phyloP scores from a whole-genome alignment of 495 filamentous ascomycete species.

The Lophiostoma macrostomum region DNA sequence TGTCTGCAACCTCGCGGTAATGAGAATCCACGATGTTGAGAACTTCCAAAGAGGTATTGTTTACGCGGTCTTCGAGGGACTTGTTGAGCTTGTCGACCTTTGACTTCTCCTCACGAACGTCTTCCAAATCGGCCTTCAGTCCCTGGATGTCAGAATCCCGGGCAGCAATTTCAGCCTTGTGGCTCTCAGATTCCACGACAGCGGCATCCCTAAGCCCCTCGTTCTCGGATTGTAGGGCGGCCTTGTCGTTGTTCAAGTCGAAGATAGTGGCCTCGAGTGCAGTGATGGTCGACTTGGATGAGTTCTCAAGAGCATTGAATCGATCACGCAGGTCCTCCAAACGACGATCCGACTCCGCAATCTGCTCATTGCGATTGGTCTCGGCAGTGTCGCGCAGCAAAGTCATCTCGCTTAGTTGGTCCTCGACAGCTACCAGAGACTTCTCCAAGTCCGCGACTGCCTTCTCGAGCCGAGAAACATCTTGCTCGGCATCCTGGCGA shows the following conservation, averaged over 20 bases:
- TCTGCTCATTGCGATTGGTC: constrained; percentile 2
- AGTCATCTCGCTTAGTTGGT: not conserved
- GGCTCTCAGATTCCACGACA: constrained; percentile 15
- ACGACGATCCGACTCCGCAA: constrained; percentile 5
- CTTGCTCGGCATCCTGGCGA: constrained; percentile 9
- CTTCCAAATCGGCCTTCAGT: constrained; percentile 6
- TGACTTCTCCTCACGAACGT: constrained; percentile 1
- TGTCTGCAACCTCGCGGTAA: not conserved
- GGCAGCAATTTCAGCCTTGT: constrained; percentile 9
- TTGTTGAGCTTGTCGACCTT: constrained; percentile 6
- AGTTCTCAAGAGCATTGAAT: constrained; percentile 4
- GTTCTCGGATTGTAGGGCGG: constrained; percentile 22
- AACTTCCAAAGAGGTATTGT: constrained; percentile 16
- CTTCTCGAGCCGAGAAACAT: not conserved
- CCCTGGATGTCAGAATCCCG: constrained; percentile 17
- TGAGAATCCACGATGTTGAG: constrained; percentile 17
- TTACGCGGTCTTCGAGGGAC: constrained; percentile 17
- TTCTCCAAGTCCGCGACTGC: constrained; percentile 7
- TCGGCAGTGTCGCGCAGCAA: constrained; percentile 2
- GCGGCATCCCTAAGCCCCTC: constrained; percentile 21
- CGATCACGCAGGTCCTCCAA: constrained; percentile 9
- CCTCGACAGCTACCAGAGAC: constrained; percentile 6
- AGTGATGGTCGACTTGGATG: constrained; percentile 9
- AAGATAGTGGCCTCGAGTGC: constrained; percentile 16
- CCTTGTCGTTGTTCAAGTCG: constrained; percentile 24